Conservation (phyloP, 1,139 yeast species). For the Meyerozyma smithsonii region DNA sequence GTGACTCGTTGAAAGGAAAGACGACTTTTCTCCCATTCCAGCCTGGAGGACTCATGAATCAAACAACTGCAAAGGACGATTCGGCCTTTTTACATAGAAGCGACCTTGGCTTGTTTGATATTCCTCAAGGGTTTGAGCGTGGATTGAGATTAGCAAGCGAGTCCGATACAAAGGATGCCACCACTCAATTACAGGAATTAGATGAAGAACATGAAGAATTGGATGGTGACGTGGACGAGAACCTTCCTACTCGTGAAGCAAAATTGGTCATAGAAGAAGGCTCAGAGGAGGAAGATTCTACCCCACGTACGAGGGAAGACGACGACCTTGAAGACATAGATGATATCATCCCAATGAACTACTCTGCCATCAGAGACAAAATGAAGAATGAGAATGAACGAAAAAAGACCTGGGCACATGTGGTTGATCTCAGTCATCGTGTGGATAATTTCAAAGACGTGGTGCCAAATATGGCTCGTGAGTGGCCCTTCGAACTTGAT, state of each 20-base stretch:
- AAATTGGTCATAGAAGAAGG: conserved; percentile 6
- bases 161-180: conserved; percentile 8
- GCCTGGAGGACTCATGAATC: conserved; percentile 77
- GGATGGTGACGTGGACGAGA: conserved; percentile 10
- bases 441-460: conserved; percentile 80
- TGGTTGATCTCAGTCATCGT: conserved; percentile 80
- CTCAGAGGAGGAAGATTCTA: conserved; percentile 17
- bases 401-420: conserved; percentile 87
- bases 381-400: conserved; percentile 25
- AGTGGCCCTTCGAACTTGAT: conserved; percentile 91
- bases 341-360: conserved; percentile 69
- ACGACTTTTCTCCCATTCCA: conserved; percentile 82
- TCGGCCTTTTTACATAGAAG: conserved; percentile 58
- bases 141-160: conserved; percentile 44
- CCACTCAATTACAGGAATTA: conserved; percentile 9
- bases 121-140: conserved; percentile 77
- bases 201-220: conserved; percentile 10
- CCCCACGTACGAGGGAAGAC: conserved; percentile 20
- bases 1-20: conserved; percentile 62
- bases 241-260: conserved; percentile 8
- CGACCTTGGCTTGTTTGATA: conserved; percentile 68
- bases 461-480: conserved; percentile 89
- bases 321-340: conserved; percentile 51
- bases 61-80: conserved; percentile 24
- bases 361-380: conserved; percentile 19